Evolutionary conservation across 1,284 basidiomycete genomes (phyloP).

Genomic region (Xanthoconium separans): DNA sequence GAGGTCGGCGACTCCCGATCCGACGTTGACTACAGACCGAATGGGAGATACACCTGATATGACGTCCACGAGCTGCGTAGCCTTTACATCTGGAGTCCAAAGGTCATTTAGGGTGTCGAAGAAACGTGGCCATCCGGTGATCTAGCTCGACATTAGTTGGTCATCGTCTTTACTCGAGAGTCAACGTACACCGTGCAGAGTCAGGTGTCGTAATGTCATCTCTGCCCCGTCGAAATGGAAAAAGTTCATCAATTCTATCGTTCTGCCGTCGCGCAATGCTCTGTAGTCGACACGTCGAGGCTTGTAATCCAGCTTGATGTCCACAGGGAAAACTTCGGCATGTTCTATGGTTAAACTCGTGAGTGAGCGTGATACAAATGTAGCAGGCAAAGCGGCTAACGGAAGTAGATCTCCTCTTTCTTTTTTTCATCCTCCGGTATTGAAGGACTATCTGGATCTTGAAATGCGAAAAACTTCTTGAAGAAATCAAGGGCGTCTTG

Average conservation of each 20-base stretch:
- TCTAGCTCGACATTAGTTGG: constrained; percentile 43
- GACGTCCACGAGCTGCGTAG: constrained; percentile 95
- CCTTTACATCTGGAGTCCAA: constrained; percentile 99
- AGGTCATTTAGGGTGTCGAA: constrained; percentile 93
- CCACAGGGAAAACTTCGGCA: constrained; percentile 87
- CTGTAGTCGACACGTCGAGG: constrained; percentile 95
- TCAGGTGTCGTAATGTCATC: constrained; percentile 95
- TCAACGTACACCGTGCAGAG: constrained; percentile 78
- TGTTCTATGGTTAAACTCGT: constrained; percentile 53
- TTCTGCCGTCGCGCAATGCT: constrained; percentile 87
- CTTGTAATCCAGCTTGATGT: constrained; percentile 97
- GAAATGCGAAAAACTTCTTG: constrained; percentile 94
- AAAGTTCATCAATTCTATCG: constrained; percentile 99
- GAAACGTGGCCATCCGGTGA: constrained; percentile 86
- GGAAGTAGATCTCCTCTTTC: constrained; percentile 68
- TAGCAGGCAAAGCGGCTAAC: constrained; percentile 41
- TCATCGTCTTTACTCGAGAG: background rate
- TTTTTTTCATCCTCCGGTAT: constrained; percentile 36
- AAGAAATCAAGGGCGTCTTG: constrained; percentile 98
- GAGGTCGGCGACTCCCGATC: constrained; percentile 93
- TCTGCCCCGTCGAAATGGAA: constrained; percentile 99
- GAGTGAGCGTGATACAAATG: background rate
- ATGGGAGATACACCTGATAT: constrained; percentile 97
- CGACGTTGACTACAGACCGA: constrained; percentile 93
- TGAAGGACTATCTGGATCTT: constrained; percentile 52